Conservation (phyloP, 108 stramenopile species). For the Cyclotella atomus region DNA sequence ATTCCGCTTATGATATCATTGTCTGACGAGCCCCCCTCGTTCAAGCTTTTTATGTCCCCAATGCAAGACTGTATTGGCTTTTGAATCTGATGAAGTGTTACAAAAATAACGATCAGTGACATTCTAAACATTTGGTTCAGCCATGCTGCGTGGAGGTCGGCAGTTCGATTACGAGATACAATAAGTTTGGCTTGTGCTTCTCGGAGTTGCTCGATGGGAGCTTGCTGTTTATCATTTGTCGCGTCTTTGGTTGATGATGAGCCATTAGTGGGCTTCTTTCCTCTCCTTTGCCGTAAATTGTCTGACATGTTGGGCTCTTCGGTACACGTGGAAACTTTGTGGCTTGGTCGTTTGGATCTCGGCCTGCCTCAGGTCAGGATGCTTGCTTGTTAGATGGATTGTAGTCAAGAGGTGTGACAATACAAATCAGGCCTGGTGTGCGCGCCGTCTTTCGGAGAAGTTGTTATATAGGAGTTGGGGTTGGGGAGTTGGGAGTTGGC, state of each 20-base stretch:
- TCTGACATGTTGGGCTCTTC: slow-evolving; percentile 22
- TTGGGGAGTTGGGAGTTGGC: no score
- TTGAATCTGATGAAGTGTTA: slow-evolving; percentile 54
- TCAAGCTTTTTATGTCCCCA: slow-evolving; percentile 52
- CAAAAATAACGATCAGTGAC: slow-evolving; percentile 50
- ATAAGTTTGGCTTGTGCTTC: slow-evolving; percentile 37
- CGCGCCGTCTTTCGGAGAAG: no score
- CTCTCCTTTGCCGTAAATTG: slow-evolving; percentile 41
- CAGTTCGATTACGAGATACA: slow-evolving; percentile 42
- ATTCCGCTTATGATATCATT: slow-evolving; percentile 29
- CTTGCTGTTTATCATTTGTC: background rate
- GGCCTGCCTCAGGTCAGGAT: no score
- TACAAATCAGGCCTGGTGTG: no score
- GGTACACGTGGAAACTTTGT: no score
- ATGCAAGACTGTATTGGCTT: slow-evolving; percentile 51
- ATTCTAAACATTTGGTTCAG: slow-evolving; percentile 54
- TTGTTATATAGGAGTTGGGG: no score
- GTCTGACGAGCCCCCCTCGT: slow-evolving; percentile 14
- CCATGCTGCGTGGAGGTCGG: slow-evolving; percentile 59
- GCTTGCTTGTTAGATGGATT: no score
- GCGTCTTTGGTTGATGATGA: background rate
- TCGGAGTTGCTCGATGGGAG: slow-evolving; percentile 39
- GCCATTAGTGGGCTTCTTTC: slow-evolving; percentile 26
- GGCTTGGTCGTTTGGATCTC: no score
- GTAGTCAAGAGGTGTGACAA: no score